Evolutionary conservation across 805 yeast species (phyloP).

Genomic region (Candida vartiovaarae): DNA sequence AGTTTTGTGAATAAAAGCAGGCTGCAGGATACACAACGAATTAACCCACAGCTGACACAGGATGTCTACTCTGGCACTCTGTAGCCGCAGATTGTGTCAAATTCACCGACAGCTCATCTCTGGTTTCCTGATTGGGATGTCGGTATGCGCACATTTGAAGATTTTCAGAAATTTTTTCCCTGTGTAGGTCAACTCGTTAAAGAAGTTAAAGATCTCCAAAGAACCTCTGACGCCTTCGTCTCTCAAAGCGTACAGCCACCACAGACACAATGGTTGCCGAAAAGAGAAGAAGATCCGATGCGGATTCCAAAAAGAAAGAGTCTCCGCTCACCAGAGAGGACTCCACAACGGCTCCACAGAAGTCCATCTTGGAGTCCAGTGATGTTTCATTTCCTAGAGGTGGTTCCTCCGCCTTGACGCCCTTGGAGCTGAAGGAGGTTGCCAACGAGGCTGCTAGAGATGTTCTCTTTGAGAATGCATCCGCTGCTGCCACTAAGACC

Average conservation of each 20-base stretch:
- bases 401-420: constrained; percentile 78
- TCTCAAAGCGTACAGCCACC: too few relatives aligned
- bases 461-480: constrained; percentile 53
- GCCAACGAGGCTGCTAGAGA: constrained; percentile 89
- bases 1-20: too few relatives aligned
- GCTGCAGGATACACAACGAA: too few relatives aligned
- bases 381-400: constrained; percentile 83
- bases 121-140: constrained; percentile 12
- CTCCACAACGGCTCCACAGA: constrained; percentile 29
- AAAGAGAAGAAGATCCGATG: constrained; percentile 45
- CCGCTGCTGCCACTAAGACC: constrained; percentile 5
- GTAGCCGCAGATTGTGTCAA: neutral
- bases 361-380: constrained; percentile 30
- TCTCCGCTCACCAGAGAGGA: constrained; percentile 35
- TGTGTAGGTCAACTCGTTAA: too few relatives aligned
- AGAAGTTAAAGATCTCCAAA: too few relatives aligned
- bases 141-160: constrained; percentile 16
- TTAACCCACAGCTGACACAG: too few relatives aligned
- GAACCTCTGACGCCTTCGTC: too few relatives aligned
- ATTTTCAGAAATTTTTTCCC: constrained; percentile 11
- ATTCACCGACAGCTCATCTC: constrained; percentile 15
- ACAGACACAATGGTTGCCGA: constrained; percentile 20
- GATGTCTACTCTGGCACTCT: too few relatives aligned
- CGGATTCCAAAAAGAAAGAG: constrained; percentile 27
- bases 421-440: constrained; percentile 87